These are phyloP conservation scores for Coprinopsis sp. DNA, from an alignment of 768 basidiomycete genomes.

Conservation along the genomic window DNA sequence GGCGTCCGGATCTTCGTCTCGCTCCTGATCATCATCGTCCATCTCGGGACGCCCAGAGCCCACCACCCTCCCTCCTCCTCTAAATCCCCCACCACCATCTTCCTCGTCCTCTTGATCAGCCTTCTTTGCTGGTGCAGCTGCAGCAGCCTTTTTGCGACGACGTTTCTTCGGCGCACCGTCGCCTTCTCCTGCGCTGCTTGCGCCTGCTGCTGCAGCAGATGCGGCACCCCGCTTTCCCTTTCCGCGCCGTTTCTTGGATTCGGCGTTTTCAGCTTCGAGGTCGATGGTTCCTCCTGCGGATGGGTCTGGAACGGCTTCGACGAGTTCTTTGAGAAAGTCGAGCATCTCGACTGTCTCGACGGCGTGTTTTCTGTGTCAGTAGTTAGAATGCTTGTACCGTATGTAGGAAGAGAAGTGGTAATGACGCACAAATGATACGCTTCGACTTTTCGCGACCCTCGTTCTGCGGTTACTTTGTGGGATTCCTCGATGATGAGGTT, in stretches of 20 bases:
- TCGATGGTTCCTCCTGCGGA: conserved; percentile 78
- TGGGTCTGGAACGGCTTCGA: conserved; percentile 82
- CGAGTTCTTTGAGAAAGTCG: conserved; percentile 92
- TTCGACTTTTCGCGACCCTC: conserved; percentile 86
- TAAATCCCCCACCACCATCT: neutral
- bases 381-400: neutral
- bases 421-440: conserved; percentile 86
- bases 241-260: conserved; percentile 55
- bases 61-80: neutral
- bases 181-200: conserved; percentile 16
- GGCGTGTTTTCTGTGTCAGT: conserved; percentile 73
- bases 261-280: conserved; percentile 55
- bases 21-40: conserved; percentile 9
- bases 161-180: conserved; percentile 13
- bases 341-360: conserved; percentile 84
- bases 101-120: conserved; percentile 3
- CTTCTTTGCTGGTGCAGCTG: conserved; percentile 1
- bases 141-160: neutral
- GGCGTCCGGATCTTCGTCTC: conserved; percentile 7
- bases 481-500: conserved; percentile 79
- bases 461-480: conserved; percentile 68
- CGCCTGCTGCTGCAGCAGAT: conserved; percentile 25
- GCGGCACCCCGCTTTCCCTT: conserved; percentile 44
- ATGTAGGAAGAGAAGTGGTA: neutral
- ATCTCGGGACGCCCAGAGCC: neutral